Conservation (phyloP, 140 eudicot species). For the Anethum foeniculum region DNA sequence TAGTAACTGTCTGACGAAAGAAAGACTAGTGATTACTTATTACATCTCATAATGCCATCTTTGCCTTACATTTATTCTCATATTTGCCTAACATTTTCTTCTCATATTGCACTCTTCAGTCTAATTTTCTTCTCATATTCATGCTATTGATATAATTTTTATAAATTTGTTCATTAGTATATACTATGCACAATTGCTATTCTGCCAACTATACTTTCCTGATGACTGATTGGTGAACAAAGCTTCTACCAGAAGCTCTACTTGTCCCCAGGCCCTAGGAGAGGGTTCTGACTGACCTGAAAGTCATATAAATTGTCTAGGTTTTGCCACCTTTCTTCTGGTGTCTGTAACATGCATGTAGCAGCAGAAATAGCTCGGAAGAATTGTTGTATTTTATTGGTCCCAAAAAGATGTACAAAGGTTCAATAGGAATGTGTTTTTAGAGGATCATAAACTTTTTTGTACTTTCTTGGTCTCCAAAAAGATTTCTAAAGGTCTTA, state of each 20-base stretch:
- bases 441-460: not conserved
- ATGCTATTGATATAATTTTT: not conserved
- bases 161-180: not conserved
- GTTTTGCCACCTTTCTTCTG: not conserved
- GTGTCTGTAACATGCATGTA: not conserved
- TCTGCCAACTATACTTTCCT: not conserved
- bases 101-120: not conserved
- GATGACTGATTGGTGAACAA: not conserved
- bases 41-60: not conserved
- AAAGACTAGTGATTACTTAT: not conserved
- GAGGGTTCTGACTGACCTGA: not conserved
- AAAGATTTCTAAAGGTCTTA: not conserved
- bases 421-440: not conserved
- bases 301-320: not conserved
- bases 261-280: not conserved
- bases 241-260: not conserved
- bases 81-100: not conserved
- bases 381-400: not conserved
- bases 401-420: not conserved
- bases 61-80: no score
- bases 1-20: not conserved
- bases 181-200: not conserved
- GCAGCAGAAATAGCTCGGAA: not conserved
- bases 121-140: not conserved
- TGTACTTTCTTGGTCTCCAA: not conserved